Evolutionary conservation across 306 rosid genomes (phyloP).

Genomic region (Cucumis melo): DNA sequence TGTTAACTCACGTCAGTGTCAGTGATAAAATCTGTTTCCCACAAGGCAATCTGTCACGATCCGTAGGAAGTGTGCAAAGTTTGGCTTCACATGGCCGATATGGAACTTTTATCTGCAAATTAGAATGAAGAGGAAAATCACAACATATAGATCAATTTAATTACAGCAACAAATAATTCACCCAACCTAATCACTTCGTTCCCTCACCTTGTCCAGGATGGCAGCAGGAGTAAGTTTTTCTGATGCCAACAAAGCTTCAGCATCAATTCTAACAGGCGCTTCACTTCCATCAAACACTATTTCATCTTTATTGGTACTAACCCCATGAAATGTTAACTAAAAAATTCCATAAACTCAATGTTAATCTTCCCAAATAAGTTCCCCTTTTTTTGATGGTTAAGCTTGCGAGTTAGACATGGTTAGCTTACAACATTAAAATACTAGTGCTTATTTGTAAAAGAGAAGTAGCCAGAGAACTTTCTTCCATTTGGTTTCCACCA

Average conservation of each 20-base stretch:
- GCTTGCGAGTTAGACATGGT: not conserved
- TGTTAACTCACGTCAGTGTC: slow-evolving; percentile 62
- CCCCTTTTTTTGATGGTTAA: not conserved
- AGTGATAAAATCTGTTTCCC: slow-evolving; percentile 81
- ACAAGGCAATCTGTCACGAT: slow-evolving; percentile 84
- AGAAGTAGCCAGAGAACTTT: not conserved
- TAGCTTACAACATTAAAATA: not conserved
- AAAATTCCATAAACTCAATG: slow-evolving; percentile 12
- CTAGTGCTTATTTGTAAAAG: not conserved
- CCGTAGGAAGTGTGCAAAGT: slow-evolving; percentile 58
- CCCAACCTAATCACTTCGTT: slow-evolving; percentile 1
- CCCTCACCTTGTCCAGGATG: slow-evolving; percentile 64
- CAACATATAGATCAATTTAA: slow-evolving; percentile 9
- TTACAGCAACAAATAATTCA: not conserved
- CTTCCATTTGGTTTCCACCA: not conserved
- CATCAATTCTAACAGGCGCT: slow-evolving; percentile 73
- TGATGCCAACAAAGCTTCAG: slow-evolving; percentile 61
- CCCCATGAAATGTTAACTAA: slow-evolving; percentile 77
- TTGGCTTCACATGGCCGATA: slow-evolving; percentile 75
- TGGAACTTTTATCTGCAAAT: slow-evolving; percentile 61
- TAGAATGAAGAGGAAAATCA: slow-evolving; percentile 4
- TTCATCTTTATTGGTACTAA: slow-evolving; percentile 51
- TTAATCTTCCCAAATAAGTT: not conserved
- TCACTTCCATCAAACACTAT: slow-evolving; percentile 90
- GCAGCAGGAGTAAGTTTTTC: slow-evolving; percentile 89